These are phyloP conservation scores for Podaxis pistillaris DNA, from an alignment of 768 basidiomycete species.

Conservation along the genomic window DNA sequence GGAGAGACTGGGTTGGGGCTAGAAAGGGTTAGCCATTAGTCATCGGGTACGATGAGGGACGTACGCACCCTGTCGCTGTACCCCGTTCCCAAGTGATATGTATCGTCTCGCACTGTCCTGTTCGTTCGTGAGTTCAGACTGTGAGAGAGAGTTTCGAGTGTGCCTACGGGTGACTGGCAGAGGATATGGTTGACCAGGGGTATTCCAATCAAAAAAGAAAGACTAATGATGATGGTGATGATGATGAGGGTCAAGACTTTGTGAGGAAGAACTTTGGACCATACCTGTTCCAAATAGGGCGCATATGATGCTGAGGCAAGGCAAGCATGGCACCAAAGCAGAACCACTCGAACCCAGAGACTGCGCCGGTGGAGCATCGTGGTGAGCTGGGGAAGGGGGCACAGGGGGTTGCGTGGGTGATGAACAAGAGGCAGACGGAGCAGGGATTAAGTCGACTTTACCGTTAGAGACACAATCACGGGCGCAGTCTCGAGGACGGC, in stretches of 20 bases:
- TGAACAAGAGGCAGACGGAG: not conserved
- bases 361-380: conserved; percentile 2
- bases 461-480: not conserved
- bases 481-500: conserved; percentile 1
- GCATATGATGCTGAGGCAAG: conserved; percentile 1
- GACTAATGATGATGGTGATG: conserved; percentile 26
- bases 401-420: not conserved
- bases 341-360: not conserved
- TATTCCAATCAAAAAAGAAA: conserved; percentile 44
- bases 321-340: not conserved
- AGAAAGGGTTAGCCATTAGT: conserved; percentile 8
- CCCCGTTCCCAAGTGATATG: conserved; percentile 41
- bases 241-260: not conserved
- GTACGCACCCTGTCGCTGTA: conserved; percentile 36
- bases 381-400: not conserved
- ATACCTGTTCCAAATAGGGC: conserved; percentile 30
- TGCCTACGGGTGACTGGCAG: conserved; percentile 38
- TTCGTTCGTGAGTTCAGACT: conserved; percentile 3
- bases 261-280: not conserved
- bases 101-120: conserved; percentile 46
- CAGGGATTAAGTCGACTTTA: not conserved
- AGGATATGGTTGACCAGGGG: conserved; percentile 32
- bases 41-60: not conserved
- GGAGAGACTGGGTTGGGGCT: conserved; percentile 58
- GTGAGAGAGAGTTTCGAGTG: not conserved